Conservation (phyloP, 2,329 filamentous ascomycete species). For the Aspergillus uvarum region DNA sequence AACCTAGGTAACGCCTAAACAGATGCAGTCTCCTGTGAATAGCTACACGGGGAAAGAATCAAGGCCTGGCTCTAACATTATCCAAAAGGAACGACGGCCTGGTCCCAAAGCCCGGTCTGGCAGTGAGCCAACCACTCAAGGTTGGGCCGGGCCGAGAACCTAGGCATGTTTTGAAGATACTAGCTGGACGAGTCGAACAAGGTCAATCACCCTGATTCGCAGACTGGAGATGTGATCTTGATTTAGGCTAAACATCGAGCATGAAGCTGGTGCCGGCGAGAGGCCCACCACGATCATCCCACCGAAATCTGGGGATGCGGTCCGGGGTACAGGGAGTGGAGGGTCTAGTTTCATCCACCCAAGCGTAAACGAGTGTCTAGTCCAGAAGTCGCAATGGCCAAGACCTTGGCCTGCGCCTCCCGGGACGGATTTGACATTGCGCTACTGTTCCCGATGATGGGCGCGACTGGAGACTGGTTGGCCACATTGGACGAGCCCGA, state of each 20-base stretch:
- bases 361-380: slow-evolving; percentile 4
- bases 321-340: not conserved
- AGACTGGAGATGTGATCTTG: not conserved
- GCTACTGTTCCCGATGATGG: slow-evolving; percentile 7
- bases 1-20: not conserved
- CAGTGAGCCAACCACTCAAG: not conserved
- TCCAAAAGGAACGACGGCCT: not conserved
- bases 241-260: not conserved
- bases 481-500: not conserved
- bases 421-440: slow-evolving; percentile 2
- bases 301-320: not conserved
- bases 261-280: not conserved
- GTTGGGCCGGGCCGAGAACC: not conserved
- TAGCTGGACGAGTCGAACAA: not conserved
- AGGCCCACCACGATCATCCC: not conserved
- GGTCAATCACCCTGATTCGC: not conserved
- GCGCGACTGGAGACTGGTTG: not conserved
- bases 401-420: slow-evolving; percentile 13
- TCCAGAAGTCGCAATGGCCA: slow-evolving; percentile 12
- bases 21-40: not conserved
- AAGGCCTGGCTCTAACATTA: not conserved
- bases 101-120: not conserved
- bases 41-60: not conserved
- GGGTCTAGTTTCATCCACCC: slow-evolving; percentile 7
- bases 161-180: not conserved